Base-by-base conservation (phyloP, 345 rosid genomes). In the Chamaenerion angustifolium region DNA sequence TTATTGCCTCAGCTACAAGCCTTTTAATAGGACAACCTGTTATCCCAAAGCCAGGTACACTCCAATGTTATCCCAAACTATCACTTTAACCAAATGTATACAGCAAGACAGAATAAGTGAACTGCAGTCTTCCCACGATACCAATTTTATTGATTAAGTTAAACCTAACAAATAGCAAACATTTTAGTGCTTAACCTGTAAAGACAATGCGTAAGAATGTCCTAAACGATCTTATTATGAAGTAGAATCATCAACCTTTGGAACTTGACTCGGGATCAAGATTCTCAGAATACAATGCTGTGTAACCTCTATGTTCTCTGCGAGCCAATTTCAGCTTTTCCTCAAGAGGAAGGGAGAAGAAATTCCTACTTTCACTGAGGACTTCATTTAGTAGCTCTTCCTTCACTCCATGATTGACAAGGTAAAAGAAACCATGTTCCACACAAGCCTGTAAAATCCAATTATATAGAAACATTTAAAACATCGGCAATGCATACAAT, bases 371-470 rank as follows among this genome's bases (percentile, higher is more conserved):
- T 77, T 78, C 78, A n/a, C 53, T 56, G 0, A 90, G 51, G 43
- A 75, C 82, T 25, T 46, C 48, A 1, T 40, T 27, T 16, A 79
- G n/a, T 42, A 86, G 51, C 27, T 74, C 84, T 49, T 71, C 76
- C 43, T 79, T 76, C 1, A 83, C 71, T 4, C 88, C 95, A 52
- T 90, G 98, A 58, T 90, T 90, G 60, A 74, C 78, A 2, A 90
- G 67, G 70, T 81, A 90, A 62, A 86, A 90, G 85, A 83, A 90
- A 13, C 95, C 95, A 59, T 73, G 66, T 10, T 83, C 85, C 11
- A 67, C 19, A 49, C 94, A 86, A 15, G 92, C 95, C 98, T 90
- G 56, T 21, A 21, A 8, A n/a, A 65, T 42, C 42, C 27, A 27
- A 66, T 15, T 0, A 27, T 40, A 43, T 10, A 13, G 4, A 0